Conservation (phyloP, 257 asterid genomes). For the Solanum raphanifolium region DNA sequence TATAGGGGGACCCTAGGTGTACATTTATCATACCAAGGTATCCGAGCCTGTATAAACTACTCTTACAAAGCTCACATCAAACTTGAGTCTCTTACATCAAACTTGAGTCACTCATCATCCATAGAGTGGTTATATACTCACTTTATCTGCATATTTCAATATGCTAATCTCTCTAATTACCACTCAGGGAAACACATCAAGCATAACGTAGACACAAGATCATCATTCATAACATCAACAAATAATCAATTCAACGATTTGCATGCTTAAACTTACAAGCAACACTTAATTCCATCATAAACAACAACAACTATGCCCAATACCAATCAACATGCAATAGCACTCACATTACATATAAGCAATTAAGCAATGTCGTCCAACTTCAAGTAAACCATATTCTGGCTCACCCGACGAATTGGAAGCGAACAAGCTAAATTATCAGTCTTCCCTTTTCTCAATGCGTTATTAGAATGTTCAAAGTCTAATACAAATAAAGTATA, state of each 20-base stretch:
- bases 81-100: too few relatives aligned
- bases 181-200: not conserved
- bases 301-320: not conserved
- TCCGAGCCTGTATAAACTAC: not conserved
- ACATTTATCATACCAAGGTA: not conserved
- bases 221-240: not conserved
- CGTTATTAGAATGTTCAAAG: not conserved
- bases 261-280: not conserved
- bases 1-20: not conserved
- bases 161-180: not conserved
- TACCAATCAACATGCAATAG: not conserved
- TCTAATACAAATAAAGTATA: not conserved
- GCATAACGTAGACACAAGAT: not conserved
- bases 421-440: not conserved
- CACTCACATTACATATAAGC: not conserved
- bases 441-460: not conserved
- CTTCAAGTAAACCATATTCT: not conserved
- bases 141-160: not conserved
- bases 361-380: not conserved
- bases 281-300: not conserved
- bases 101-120: not conserved
- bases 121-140: not conserved
- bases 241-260: not conserved
- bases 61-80: not conserved
- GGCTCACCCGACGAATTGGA: not conserved